Evolutionary conservation across 257 asterid genomes (phyloP).

Genomic region (Linaria vulgaris): DNA sequence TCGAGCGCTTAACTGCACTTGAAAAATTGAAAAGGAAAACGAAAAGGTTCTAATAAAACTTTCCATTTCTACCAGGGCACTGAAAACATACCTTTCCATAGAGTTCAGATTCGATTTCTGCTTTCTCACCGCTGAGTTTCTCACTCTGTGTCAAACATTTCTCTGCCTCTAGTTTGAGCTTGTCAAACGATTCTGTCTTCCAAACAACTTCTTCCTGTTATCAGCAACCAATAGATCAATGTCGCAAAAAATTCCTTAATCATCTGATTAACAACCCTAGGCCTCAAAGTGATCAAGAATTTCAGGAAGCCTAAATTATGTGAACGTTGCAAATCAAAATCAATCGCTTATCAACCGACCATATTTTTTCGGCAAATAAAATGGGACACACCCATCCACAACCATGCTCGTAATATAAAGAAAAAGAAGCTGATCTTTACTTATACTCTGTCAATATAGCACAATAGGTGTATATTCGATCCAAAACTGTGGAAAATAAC

Average conservation of each 20-base stretch:
- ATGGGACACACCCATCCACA: too few relatives aligned
- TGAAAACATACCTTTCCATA: slow-evolving; percentile 60
- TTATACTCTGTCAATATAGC: too few relatives aligned
- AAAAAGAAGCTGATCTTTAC: too few relatives aligned
- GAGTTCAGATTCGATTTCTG: slow-evolving; percentile 71
- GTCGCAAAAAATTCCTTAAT: background rate
- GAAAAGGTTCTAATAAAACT: too few relatives aligned
- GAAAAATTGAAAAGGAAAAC: background rate
- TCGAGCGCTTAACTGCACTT: background rate
- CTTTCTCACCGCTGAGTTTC: slow-evolving; percentile 62
- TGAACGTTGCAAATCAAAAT: background rate
- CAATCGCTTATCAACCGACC: background rate
- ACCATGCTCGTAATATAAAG: too few relatives aligned
- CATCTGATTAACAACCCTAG: too few relatives aligned
- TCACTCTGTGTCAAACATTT: slow-evolving; percentile 81
- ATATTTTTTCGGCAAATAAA: background rate
- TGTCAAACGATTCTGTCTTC: slow-evolving; percentile 61
- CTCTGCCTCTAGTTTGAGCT: slow-evolving; percentile 71
- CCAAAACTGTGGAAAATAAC: too few relatives aligned
- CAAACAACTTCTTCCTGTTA: slow-evolving; percentile 82
- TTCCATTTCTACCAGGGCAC: background rate
- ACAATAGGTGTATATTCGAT: too few relatives aligned
- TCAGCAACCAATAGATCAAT: slow-evolving; percentile 20
- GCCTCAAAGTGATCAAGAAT: background rate
- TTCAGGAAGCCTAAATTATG: background rate